Evolutionary conservation across 2,329 filamentous ascomycete species (phyloP).

Genomic region (Hymenotorrendiella dingleyae): DNA sequence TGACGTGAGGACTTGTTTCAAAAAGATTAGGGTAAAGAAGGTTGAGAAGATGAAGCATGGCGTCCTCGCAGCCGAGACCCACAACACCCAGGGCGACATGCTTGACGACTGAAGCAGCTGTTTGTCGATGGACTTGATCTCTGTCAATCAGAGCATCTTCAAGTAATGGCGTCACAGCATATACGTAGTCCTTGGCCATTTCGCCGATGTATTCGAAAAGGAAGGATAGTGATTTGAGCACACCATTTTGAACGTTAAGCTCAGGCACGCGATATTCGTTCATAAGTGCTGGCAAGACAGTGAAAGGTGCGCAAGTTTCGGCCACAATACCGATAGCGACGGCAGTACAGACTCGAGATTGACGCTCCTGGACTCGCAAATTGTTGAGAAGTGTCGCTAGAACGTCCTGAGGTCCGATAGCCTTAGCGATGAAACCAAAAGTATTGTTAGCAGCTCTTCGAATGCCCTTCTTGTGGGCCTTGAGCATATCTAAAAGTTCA

Average conservation of each 20-base stretch:
- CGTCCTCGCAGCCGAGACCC: conserved; percentile 93
- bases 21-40: conserved; percentile 95
- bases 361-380: conserved; percentile 90
- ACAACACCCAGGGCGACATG: conserved; percentile 97
- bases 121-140: conserved; percentile 96
- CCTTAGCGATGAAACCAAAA: conserved; percentile 98
- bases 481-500: conserved; percentile 97
- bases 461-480: conserved; percentile 99
- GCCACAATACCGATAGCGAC: conserved; percentile 98
- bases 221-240: conserved; percentile 94
- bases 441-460: conserved; percentile 98
- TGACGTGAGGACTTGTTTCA: conserved; percentile 96
- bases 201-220: conserved; percentile 99
- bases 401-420: conserved; percentile 96
- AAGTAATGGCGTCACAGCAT: conserved; percentile 89
- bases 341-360: conserved; percentile 96
- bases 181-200: conserved; percentile 99
- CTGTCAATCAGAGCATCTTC: conserved; percentile 97
- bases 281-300: conserved; percentile 96
- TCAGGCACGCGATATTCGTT: conserved; percentile 98
- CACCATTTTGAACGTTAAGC: conserved; percentile 97
- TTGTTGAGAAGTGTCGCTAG: conserved; percentile 95
- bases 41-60: conserved; percentile 96
- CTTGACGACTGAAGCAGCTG: conserved; percentile 93
- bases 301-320: conserved; percentile 97